Evolutionary conservation across 2,329 filamentous ascomycete species (phyloP).

Genomic region (Epichloe glyceriae): DNA sequence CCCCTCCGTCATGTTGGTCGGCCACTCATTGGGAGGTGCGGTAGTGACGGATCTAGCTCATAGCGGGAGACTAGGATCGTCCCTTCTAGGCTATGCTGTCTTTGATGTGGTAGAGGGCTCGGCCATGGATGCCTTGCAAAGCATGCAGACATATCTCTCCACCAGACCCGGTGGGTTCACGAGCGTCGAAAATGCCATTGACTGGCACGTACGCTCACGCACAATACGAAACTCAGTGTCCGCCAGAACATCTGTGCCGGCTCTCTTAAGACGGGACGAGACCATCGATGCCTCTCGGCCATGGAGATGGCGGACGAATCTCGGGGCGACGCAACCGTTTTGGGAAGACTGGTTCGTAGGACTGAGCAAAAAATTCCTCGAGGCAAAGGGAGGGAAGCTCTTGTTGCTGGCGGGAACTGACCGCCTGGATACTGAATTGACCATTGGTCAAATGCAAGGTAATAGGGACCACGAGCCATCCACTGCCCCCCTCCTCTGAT

Average conservation of each 20-base stretch:
- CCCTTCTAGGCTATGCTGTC: constrained; percentile 74
- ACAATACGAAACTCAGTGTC: constrained; percentile 74
- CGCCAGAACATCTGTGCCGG: constrained; percentile 79
- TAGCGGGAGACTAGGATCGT: constrained; percentile 48
- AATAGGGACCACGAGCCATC: constrained; percentile 5
- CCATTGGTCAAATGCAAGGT: constrained; percentile 97
- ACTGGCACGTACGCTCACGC: constrained; percentile 85
- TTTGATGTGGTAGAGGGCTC: constrained; percentile 93
- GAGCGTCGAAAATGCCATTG: constrained; percentile 67
- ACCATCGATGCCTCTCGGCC: constrained; percentile 26
- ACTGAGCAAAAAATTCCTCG: constrained; percentile 76
- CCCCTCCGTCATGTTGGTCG: constrained; percentile 72
- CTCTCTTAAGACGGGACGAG: constrained; percentile 47
- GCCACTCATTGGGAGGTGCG: constrained; percentile 85
- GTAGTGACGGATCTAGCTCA: constrained; percentile 79
- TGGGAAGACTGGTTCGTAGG: constrained; percentile 93
- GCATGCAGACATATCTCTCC: constrained; percentile 85
- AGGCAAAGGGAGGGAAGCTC: constrained; percentile 69
- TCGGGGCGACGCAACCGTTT: constrained; percentile 72
- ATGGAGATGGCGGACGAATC: constrained; percentile 79
- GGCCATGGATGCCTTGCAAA: constrained; percentile 85
- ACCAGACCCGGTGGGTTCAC: constrained; percentile 68
- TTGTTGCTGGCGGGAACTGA: constrained; percentile 81
- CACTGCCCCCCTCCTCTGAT: neutral
- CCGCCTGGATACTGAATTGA: constrained; percentile 78